phyloP scores from a whole-genome alignment of 2,329 filamentous ascomycete species.

The Aaosphaeria arxii region DNA sequence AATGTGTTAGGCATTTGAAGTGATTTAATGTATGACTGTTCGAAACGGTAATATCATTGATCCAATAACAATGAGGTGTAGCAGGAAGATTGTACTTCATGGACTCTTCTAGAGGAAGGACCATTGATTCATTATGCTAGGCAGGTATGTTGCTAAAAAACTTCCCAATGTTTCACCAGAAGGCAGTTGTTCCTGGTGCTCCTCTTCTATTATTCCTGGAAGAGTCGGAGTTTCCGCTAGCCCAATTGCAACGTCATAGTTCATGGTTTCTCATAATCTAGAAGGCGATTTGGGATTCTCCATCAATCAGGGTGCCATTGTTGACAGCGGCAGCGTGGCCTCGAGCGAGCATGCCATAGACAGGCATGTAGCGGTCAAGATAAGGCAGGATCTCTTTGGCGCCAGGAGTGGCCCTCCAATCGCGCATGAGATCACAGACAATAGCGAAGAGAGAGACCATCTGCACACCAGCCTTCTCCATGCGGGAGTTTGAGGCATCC shows the following conservation, averaged over 20 bases:
- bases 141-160: no score
- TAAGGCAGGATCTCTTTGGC: constrained; percentile 58
- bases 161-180: no score
- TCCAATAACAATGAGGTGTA: no score
- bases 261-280: not conserved
- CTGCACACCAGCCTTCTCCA: constrained; percentile 65
- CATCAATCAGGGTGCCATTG: constrained; percentile 58
- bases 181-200: no score
- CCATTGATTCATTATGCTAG: no score
- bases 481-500: constrained; percentile 64
- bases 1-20: no score
- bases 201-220: constrained; percentile 1
- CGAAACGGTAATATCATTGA: no score
- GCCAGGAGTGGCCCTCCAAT: constrained; percentile 60
- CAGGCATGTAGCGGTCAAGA: constrained; percentile 63
- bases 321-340: constrained; percentile 59
- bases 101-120: no score
- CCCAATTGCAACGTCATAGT: not conserved
- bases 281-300: constrained; percentile 45
- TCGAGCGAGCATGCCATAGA: constrained; percentile 62
- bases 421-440: constrained; percentile 66
- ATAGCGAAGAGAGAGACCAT: constrained; percentile 62
- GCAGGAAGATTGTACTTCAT: no score
- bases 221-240: not conserved
- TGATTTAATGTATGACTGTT: no score